Conservation (phyloP, 2,329 filamentous ascomycete species). For the Diplodia mutila region DNA sequence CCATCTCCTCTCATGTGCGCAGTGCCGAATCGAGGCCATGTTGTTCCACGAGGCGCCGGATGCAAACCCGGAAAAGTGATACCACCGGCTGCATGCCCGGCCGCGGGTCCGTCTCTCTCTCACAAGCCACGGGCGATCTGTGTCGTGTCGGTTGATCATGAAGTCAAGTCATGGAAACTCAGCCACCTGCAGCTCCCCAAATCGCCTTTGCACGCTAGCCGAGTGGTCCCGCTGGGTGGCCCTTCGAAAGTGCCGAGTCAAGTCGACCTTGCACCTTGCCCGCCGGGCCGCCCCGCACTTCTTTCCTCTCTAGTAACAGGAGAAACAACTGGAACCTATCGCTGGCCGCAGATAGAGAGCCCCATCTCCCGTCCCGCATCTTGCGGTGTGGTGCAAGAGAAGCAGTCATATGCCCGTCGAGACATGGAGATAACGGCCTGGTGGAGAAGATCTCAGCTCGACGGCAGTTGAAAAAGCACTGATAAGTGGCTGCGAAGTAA, state of each 20-base stretch:
- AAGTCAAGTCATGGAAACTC: slow-evolving; percentile 13
- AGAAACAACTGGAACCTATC: neutral
- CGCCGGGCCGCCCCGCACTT: slow-evolving; percentile 17
- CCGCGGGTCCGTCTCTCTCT: neutral
- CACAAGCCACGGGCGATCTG: neutral
- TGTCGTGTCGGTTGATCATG: slow-evolving; percentile 21
- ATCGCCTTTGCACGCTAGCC: neutral
- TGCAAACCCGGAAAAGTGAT: neutral
- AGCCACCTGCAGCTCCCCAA: neutral
- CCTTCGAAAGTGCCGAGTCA: slow-evolving; percentile 2
- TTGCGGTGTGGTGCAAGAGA: slow-evolving; percentile 14
- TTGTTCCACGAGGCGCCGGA: neutral
- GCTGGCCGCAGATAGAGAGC: neutral
- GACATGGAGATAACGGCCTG: slow-evolving; percentile 15
- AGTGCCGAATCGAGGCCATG: neutral
- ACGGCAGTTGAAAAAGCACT: neutral
- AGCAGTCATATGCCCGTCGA: too few species aligned
- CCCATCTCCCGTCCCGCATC: neutral
- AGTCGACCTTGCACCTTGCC: neutral
- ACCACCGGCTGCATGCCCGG: neutral
- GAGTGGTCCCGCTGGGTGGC: neutral
- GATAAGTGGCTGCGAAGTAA: neutral
- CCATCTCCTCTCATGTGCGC: neutral
- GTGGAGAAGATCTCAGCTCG: neutral
- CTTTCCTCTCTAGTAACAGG: neutral